Evolutionary conservation across 768 basidiomycete genomes (phyloP), one percentile per base, ranked within the genome.

Genomic region (Tulasnella sp.): DNA sequence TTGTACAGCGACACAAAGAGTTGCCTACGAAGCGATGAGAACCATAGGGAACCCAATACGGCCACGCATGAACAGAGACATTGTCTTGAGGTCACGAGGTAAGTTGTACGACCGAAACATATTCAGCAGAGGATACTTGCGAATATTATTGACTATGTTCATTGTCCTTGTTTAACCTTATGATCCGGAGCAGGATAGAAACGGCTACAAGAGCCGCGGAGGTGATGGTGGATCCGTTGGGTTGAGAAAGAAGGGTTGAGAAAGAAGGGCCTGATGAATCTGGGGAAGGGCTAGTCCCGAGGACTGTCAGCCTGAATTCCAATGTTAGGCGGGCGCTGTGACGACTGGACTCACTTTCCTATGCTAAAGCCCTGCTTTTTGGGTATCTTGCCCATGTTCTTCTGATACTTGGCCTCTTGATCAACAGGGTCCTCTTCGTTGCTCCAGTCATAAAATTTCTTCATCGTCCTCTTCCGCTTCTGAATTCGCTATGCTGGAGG

Each of bases 371-470:
- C 69, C 44, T 54, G 64, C 37, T 64, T 67, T 58, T 72, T 69
- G 10, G 67, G 59, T 48, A 66, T 67, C 4, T 67, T 61, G 22
- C 81, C 80, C 68, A 81, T 78, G 54, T 72, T 65, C 52, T 77
- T 65, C 61, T 72, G 74, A 45, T 78, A 82, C 60, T 77, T 79
- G 37, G 76, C 75, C 56, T 81, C 79, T 59, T 81, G 72, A 54
- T 85, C 78, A 0, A 71, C 74, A 15, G 87, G 67, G 59, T 87
- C 82, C 48, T 83, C 83, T 56, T 87, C 85, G 15, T 70, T 79
- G 33, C 78, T 79, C 83, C 83, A 85, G 61, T 87, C 79, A 53
- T 78, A 83, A n/a, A n/a, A 75, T 71, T 1, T 72, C 65, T 0
- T 64, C 69, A 0, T 73, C 71, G 9, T 74, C 74, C 19, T 81